Evolutionary conservation across 345 rosid genomes (phyloP), one percentile per base, ranked within the genome.

Genomic region (Pugionium cornutum): DNA sequence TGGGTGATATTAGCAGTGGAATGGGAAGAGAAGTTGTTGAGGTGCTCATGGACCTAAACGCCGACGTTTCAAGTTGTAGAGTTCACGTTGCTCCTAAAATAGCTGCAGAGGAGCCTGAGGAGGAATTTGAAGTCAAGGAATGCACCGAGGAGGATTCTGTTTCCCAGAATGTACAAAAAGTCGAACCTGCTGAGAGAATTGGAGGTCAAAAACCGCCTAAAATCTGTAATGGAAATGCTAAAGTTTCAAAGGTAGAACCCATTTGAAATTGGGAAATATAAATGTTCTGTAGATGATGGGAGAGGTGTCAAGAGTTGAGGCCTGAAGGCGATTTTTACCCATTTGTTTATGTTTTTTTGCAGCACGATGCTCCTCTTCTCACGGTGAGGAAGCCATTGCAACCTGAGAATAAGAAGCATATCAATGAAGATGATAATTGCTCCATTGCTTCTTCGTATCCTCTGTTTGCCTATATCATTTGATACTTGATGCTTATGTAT

Each of bases 381-480:
- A 52, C 77, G 6, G 65, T 79, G 75, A 84, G 79, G 83, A 90
- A 78, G 78, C 74, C 78, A 2, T 73, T 72, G 71, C 90, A 84
- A 29, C 74, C 70, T 2, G 84, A 82, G 73, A 65, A 76, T 57
- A 85, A 72, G 83, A 86, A 86, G 83, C 83, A 77, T 64, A 70
- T 52, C 5, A 96, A 86, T 54, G 99, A 94, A 0, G 99, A 88
- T 39, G 99, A 95, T 77, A 82, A 51, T 75, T 82, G 84, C 77
- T 91, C 98, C 25, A 68, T 89, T 1, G 71, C 89, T 67, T 95
- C 99, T 77, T 89, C 96, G 92, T 95, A 95, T 88, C 92, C 95
- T 90, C n/a, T 60, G 18, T 35, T 1, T 18, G 33, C 11, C 46
- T 42, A 55, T 65, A 35, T 36, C 54, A 42, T 58, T 1, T 50